Evolutionary conservation across 2,329 filamentous ascomycete species (phyloP).

Genomic region (Fusarium equiseti): DNA sequence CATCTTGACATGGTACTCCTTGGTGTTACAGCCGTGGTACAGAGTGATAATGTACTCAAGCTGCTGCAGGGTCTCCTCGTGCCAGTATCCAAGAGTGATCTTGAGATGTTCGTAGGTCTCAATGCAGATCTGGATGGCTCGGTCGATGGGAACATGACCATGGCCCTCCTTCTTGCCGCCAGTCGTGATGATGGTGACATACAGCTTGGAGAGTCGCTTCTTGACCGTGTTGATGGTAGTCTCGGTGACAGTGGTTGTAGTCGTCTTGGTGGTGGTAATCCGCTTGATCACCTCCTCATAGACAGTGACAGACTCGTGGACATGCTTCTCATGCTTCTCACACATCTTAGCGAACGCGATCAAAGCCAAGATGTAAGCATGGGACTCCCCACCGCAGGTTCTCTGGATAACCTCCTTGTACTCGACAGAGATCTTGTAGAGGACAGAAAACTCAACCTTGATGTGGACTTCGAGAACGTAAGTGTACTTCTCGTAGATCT

Average conservation of each 20-base stretch:
- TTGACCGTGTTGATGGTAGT: conserved; percentile 56
- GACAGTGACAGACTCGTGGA: conserved; percentile 58
- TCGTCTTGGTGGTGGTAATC: conserved; percentile 52
- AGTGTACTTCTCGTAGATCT: conserved; percentile 60
- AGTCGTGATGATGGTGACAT: conserved; percentile 55
- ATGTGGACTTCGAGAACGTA: conserved; percentile 59
- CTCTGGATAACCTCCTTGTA: conserved; percentile 61
- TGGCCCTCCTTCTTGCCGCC: conserved; percentile 51
- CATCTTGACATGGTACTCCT: conserved; percentile 55
- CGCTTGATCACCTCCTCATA: conserved; percentile 61
- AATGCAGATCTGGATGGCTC: conserved; percentile 51
- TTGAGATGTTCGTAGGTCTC: conserved; percentile 59
- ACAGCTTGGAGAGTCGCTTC: conserved; percentile 62
- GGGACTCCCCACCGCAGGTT: conserved; percentile 50
- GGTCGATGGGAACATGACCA: conserved; percentile 51
- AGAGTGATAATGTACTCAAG: conserved; percentile 58
- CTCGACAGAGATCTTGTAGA: conserved; percentile 60
- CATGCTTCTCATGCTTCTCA: conserved; percentile 57
- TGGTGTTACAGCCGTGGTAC: conserved; percentile 54
- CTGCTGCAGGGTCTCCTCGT: conserved; percentile 58
- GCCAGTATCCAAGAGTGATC: conserved; percentile 59
- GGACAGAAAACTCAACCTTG: conserved; percentile 56
- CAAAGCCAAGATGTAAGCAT: conserved; percentile 49
- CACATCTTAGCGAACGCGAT: conserved; percentile 60
- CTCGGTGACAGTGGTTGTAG: conserved; percentile 43